Percentiles rank a stretch among this genome's conserved stretches.
Conservation (phyloP, 2,329 filamentous ascomycete genomes). For the Phyllosticta citribraziliensis region DNA sequence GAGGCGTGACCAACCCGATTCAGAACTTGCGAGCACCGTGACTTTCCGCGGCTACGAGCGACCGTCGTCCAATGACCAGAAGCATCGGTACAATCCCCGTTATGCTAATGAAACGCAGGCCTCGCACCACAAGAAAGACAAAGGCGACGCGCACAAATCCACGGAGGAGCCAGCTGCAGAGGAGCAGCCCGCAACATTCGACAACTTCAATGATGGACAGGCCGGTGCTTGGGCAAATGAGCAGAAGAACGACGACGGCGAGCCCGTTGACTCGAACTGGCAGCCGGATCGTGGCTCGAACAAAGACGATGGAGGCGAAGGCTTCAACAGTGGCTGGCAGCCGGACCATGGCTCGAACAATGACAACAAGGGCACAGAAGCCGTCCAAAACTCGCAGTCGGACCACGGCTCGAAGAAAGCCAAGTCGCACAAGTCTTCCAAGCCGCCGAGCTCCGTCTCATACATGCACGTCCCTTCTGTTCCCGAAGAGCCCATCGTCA, state of each 20-base stretch:
- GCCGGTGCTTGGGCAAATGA: no score
- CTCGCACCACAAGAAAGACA: neutral
- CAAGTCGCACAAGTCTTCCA: neutral
- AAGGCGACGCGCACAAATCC: neutral
- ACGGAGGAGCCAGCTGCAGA: neutral
- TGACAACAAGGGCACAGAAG: neutral
- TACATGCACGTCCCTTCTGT: neutral
- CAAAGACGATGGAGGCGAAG: no score
- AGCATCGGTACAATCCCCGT: neutral
- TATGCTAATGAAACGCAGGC: neutral
- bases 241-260: no score
- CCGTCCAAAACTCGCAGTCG: neutral
- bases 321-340: no score
- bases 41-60: neutral
- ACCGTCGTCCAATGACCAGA: neutral
- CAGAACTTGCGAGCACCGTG: neutral
- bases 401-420: neutral
- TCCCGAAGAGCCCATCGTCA: constrained; percentile 11
- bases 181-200: neutral
- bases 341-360: no score
- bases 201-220: neutral
- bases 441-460: neutral
- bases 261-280: no score
- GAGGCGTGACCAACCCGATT: neutral
- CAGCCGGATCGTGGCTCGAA: no score